A percentile compares a stretch with the other conserved stretches of the same genome.
Conservation (phyloP, 2,329 filamentous ascomycete species). For the Elsinoe fawcettii region DNA sequence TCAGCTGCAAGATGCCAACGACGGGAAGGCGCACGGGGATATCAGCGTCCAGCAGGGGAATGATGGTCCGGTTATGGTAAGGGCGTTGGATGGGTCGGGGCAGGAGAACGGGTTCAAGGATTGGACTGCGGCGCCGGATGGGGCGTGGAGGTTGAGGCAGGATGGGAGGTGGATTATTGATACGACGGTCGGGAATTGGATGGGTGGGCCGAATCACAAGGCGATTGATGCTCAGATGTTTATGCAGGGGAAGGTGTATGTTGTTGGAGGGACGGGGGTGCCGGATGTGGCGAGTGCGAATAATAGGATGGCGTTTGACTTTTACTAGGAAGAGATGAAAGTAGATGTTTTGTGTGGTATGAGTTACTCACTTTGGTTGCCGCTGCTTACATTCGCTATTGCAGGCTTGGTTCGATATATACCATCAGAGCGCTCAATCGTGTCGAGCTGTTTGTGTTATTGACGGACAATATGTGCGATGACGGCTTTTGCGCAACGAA, state of each 20-base stretch:
- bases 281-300: not conserved
- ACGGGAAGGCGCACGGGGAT: constrained; percentile 33
- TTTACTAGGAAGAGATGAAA: not conserved
- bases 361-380: too few species aligned
- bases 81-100: constrained; percentile 32
- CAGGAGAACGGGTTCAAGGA: constrained; percentile 22
- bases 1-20: constrained; percentile 32
- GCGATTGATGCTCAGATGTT: constrained; percentile 21
- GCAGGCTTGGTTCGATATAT: too few species aligned
- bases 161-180: constrained; percentile 30
- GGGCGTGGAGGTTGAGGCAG: constrained; percentile 29
- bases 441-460: too few species aligned
- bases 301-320: not conserved
- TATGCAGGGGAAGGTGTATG: not conserved
- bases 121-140: constrained; percentile 28
- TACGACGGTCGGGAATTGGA: constrained; percentile 35
- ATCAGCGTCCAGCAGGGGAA: constrained; percentile 33
- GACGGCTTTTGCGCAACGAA: too few species aligned
- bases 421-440: too few species aligned
- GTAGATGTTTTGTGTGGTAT: too few species aligned
- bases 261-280: not conserved
- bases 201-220: constrained; percentile 30
- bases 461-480: too few species aligned
- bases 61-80: constrained; percentile 34
- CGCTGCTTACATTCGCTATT: too few species aligned